Base-by-base conservation (phyloP, 2,329 filamentous ascomycete genomes). In the Chrysosporium queenslandicum region DNA sequence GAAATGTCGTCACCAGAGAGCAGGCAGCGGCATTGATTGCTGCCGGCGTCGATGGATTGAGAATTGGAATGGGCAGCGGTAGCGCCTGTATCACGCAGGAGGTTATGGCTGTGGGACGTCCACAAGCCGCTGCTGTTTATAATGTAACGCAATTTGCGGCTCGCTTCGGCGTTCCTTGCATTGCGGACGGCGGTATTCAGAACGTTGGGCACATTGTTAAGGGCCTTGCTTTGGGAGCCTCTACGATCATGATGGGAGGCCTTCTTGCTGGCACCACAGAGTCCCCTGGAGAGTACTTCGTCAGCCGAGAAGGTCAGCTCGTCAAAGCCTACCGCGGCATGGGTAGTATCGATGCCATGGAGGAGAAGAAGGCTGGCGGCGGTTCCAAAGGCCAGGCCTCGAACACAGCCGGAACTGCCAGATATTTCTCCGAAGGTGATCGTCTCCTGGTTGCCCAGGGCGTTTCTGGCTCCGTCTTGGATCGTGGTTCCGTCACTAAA, bases 121-220 rank as follows among this genome's bases (percentile, higher is more conserved):
- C 92, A 53, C 92, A 98, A 74, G 92, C 94, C 39, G 87, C 90
- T 25, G 84, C 92, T 40, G 91, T 98, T 55, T 89, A 86, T 77
- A 87, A 84, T 61, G 92, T 98, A 63, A 84, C 87, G 64, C 77
- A 81, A 50, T 98, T 98, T 64, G 91, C 92, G 49, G 86, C 86
- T 53, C 84, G 83, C 60, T 98, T 98, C 64, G 92, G 94, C 57
- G 90, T 98, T 60, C 92, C 92, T 53, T 97, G 91, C 74, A 97
- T 98, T 66, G 92, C 92, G 55, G 92, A 98, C 64, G 92, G 92
- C 63, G 92, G 92, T 73, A 86, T 98, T 61, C 92, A 98, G 73
- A 98, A 98, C 66, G 87, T 98, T 60, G 92, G 92, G 52, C 94
- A 98, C 76, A 96, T 98, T 60, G 92, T 98, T 71, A 98, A 98